Percentiles rank a stretch among this genome's conserved stretches.
Evolutionary conservation across 139 green algal genomes (phyloP).

Genomic region (Volvox africanus): DNA sequence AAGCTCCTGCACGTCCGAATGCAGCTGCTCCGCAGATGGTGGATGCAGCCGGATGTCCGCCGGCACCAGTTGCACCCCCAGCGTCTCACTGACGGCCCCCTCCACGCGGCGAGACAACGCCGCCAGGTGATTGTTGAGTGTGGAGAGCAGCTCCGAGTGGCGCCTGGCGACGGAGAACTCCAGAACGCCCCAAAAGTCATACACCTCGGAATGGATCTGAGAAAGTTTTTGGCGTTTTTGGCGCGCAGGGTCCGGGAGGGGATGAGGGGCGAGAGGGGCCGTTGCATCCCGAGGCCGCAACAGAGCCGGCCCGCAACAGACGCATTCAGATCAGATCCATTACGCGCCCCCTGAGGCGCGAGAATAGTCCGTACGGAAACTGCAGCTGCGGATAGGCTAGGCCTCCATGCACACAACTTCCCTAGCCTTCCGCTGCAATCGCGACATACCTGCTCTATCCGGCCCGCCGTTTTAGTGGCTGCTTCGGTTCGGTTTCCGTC

Average conservation of each 20-base stretch:
- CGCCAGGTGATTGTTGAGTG: conserved; percentile 72
- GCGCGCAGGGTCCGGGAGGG: too few species aligned
- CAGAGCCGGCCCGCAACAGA: too few species aligned
- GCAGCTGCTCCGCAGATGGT: conserved; percentile 72
- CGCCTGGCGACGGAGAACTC: conserved; percentile 74
- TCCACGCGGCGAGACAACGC: conserved; percentile 67
- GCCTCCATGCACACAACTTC: not conserved
- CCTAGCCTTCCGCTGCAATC: not conserved
- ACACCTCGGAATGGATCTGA: conserved; percentile 74
- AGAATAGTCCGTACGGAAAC: too few species aligned
- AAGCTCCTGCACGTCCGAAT: conserved; percentile 74
- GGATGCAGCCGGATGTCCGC: conserved; percentile 65
- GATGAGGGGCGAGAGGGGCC: too few species aligned
- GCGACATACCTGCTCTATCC: not conserved
- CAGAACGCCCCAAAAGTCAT: conserved; percentile 78
- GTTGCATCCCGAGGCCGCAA: too few species aligned
- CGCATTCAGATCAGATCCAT: too few species aligned
- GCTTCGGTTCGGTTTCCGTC: not conserved
- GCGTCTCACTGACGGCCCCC: conserved; percentile 55
- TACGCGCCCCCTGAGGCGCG: too few species aligned
- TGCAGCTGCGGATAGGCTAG: too few species aligned
- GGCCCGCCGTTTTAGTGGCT: not conserved
- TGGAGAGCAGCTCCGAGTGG: conserved; percentile 66
- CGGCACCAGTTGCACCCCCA: conserved; percentile 66
- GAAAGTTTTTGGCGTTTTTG: too few species aligned